Evolutionary conservation across 2,329 filamentous ascomycete genomes (phyloP).

Genomic region (Lithohypha guttulata): DNA sequence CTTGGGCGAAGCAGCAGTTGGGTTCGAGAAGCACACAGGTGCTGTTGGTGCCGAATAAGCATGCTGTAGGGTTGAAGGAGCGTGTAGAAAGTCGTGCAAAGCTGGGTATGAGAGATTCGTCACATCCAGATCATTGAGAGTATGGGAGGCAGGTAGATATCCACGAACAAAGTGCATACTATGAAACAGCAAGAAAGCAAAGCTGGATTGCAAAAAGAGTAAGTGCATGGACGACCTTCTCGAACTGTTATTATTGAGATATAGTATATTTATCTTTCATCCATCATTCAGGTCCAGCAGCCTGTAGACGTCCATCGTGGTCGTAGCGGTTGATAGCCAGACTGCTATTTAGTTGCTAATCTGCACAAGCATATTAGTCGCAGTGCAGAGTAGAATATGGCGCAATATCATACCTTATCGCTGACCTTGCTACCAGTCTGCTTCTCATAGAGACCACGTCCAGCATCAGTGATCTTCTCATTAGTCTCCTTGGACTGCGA

Average conservation of each 20-base stretch:
- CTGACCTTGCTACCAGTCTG: constrained; percentile 8
- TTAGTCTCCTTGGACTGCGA: constrained; percentile 7
- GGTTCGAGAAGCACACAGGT: constrained; percentile 27
- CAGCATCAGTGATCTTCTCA: constrained; percentile 10
- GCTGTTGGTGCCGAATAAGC: constrained; percentile 25
- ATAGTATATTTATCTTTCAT: no score
- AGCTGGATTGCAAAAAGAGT: no score
- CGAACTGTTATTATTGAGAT: no score
- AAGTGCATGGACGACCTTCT: no score
- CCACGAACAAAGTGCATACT: no score
- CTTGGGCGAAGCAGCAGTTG: constrained; percentile 27
- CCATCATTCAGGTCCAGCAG: no score
- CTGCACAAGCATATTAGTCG: not conserved
- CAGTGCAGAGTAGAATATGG: not conserved
- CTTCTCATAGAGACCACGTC: constrained; percentile 8
- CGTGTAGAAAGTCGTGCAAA: no score
- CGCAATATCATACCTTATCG: constrained; percentile 1
- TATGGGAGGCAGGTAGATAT: no score
- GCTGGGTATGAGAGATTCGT: no score
- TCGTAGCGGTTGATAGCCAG: constrained; percentile 29
- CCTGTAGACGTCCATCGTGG: no score
- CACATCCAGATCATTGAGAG: no score
- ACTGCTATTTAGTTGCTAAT: constrained; percentile 20
- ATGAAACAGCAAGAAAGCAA: no score
- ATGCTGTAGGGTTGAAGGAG: not conserved